Percentiles rank a stretch among this genome's conserved stretches.
phyloP scores from a whole-genome alignment of 192 early-diverging fungal genomes.

The Linnemannia hyalina region DNA sequence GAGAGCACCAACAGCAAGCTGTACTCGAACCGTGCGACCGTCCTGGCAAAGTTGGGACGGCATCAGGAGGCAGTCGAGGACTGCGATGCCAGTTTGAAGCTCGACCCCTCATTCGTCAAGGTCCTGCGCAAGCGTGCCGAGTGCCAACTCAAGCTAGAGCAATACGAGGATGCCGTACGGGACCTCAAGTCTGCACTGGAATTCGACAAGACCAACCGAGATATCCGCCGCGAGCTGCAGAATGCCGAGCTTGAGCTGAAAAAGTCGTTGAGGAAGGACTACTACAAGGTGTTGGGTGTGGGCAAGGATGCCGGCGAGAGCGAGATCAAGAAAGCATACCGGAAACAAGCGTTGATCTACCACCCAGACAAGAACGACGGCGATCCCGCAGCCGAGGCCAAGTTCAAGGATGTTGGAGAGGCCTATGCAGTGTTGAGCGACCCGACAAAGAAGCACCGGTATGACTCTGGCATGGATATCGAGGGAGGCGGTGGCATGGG shows the following conservation, averaged over 20 bases:
- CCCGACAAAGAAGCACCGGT: conserved; percentile 84
- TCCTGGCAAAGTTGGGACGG: conserved; percentile 72
- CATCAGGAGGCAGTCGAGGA: conserved; percentile 71
- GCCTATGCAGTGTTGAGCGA: conserved; percentile 86
- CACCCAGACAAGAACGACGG: conserved; percentile 93
- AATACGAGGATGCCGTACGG: conserved; percentile 84
- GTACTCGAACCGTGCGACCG: conserved; percentile 83
- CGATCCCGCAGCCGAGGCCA: conserved; percentile 75
- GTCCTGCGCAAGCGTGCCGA: conserved; percentile 84
- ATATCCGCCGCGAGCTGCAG: conserved; percentile 53
- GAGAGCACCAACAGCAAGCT: conserved; percentile 74
- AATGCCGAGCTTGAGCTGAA: conserved; percentile 76
- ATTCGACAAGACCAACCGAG: conserved; percentile 72
- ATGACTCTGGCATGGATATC: conserved; percentile 84
- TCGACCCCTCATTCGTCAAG: conserved; percentile 76
- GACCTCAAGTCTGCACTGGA: conserved; percentile 76
- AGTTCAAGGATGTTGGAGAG: conserved; percentile 89
- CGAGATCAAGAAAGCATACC: conserved; percentile 87
- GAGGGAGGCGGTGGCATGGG: conserved; percentile 66
- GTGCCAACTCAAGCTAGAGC: conserved; percentile 76
- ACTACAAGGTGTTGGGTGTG: conserved; percentile 93
- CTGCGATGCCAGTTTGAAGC: conserved; percentile 74
- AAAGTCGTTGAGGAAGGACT: conserved; percentile 92
- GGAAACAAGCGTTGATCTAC: conserved; percentile 85
- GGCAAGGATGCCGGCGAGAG: conserved; percentile 80